Base-by-base conservation (phyloP, 331 rosid genomes). In the Quercus lobata region DNA sequence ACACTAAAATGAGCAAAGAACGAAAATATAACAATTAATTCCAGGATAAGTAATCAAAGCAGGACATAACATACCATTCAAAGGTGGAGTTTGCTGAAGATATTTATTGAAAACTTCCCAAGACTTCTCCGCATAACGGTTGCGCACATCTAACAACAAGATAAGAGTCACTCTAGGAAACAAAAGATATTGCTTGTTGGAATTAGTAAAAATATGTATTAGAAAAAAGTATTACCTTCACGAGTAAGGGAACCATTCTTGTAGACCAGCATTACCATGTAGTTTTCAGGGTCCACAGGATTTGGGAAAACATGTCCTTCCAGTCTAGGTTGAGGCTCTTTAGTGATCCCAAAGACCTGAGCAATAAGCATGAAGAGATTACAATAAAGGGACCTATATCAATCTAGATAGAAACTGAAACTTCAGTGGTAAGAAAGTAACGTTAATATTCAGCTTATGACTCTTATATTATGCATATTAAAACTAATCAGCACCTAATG, bases 211-310 rank as follows among this genome's bases (percentile, higher is more conserved):
- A 74, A 79, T 24, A 79, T 1, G 68, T 22, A 49, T 19, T 34
- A 29, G 74, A 72, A 19, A 27, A 69, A 35, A 74, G 37, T 46
- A 69, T 70, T 90, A 96, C 99, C 99, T 93, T 96, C 99, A 35
- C 99, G 93, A 62, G 93, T 96, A 82, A 96, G 92, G 15, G 99
- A 96, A 19, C 98, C 99, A 63, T 96, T 95, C 91, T 96, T 93
- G 93, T 96, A 96, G 5, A 88, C 91, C 87, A 96, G 58, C 99
- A 96, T 96, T 66, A 93, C 98, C 98, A 96, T 93, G 87, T 90
- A 96, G 80, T 90, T 90, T 69, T 90, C 90, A 12, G 85, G 78
- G 84, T 96, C 97, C 73, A 96, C 98, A 24, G 97, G 98, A 80
- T 84, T 96, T 34, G 99, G 97, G 77, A 96, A 96, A 78, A 93